phyloP scores from a whole-genome alignment of 495 filamentous ascomycete genomes.

The Oleoguttula mirabilis region DNA sequence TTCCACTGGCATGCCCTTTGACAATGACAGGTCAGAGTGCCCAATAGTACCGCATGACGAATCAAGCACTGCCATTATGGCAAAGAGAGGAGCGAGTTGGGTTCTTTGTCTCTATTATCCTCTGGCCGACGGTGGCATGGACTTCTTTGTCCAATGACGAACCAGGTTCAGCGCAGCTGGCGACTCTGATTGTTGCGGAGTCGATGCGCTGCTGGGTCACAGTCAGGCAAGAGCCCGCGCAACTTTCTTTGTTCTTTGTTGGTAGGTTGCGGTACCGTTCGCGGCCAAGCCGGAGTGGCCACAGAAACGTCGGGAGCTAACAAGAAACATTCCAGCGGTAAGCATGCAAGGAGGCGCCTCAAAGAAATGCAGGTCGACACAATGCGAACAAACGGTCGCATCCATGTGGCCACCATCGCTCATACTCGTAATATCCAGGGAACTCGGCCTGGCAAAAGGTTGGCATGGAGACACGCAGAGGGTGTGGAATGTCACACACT shows the following conservation, averaged over 20 bases:
- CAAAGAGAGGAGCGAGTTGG: not conserved
- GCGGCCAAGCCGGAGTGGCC: not conserved
- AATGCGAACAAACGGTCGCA: not conserved
- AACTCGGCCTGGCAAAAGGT: too few relatives aligned
- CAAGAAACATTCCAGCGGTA: not conserved
- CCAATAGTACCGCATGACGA: constrained; percentile 11
- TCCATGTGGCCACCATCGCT: not conserved
- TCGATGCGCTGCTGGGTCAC: constrained; percentile 13
- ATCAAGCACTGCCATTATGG: constrained; percentile 8
- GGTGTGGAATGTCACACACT: not conserved
- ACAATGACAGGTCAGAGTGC: constrained; percentile 12
- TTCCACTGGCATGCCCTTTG: constrained; percentile 14
- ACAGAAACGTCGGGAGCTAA: not conserved
- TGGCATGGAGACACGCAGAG: not conserved
- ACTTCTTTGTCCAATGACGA: constrained; percentile 18
- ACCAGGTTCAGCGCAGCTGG: constrained; percentile 7
- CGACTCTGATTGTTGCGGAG: constrained; percentile 15
- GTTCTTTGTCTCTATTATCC: constrained; percentile 21
- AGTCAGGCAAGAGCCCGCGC: not conserved
- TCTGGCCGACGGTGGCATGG: constrained; percentile 11
- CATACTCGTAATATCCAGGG: too few relatives aligned
- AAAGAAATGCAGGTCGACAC: not conserved
- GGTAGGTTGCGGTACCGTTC: not conserved
- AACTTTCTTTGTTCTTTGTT: constrained; percentile 21
- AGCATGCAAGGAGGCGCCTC: constrained; percentile 1